Base-by-base conservation (phyloP, 2,329 filamentous ascomycete genomes). In the Colletotrichum tropicale region DNA sequence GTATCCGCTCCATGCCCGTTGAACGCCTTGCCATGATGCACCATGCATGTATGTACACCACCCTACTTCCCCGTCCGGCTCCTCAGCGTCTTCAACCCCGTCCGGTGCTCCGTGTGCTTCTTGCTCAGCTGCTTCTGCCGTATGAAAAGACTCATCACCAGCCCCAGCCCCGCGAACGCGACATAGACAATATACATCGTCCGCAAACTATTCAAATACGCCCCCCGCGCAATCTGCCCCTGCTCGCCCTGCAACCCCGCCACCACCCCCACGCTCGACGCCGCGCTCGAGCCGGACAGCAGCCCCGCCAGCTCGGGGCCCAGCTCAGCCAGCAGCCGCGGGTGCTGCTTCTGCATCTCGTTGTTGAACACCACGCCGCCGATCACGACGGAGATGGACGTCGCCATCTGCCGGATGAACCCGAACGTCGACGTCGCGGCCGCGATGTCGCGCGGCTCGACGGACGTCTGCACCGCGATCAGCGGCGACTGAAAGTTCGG, bases 401-500 rank as follows among this genome's bases (percentile, higher is more conserved):
- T 89, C 5, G 89, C 87, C 43, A 93, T 84, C 79, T 91, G 90
- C 30, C 92, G 88, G 55, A 91, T 82, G 80, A 93, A 93, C 13
- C 87, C 85, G 80, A 92, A 92, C 4, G 91, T 92, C 0, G 91
- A 89, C 1, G 92, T 93, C 16, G 91, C 92, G 3, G 90, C 89
- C 3, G 91, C 92, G 68, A 93, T 90, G 72, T 94, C 92, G 13
- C 87, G 83, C 8, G 88, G 89, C 18, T 87, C 85, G 52, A 94
- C 90, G 15, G 89, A 89, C 5, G 90, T 88, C 79, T 95, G 93
- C 7, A 95, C 87, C 0, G 91, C 90, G 48, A 94, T 89, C 28
- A 94, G 85, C 0, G 91, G 92, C 0, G 90, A 84, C 81, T 93
- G 91, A 81, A 93, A 92, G 80, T 92, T 91, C 48, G 91, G 89